Conservation (phyloP, 192 early-diverging fungal species). For the Dissophora ornata region DNA sequence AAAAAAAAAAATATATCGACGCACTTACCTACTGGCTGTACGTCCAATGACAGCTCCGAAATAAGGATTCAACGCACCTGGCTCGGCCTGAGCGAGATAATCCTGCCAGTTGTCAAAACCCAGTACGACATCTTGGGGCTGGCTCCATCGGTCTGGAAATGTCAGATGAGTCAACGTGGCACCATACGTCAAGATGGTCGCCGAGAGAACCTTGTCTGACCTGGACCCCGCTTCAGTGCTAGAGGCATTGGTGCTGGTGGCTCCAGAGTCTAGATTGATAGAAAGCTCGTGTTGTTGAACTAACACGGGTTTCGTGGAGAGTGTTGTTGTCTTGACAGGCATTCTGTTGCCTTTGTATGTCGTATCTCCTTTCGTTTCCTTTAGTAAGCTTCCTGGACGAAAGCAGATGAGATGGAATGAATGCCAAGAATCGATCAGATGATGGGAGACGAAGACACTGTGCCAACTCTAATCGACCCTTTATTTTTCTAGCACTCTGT, state of each 20-base stretch:
- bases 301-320: constrained; percentile 19
- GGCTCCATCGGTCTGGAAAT: constrained; percentile 63
- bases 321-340: constrained; percentile 32
- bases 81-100: constrained; percentile 43
- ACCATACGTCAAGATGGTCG: constrained; percentile 72
- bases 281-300: constrained; percentile 32
- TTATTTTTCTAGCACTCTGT: too few relatives aligned
- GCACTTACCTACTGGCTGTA: constrained; percentile 74
- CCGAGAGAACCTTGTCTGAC: constrained; percentile 4
- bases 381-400: too few relatives aligned
- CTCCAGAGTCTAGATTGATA: background rate
- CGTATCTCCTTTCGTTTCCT: too few relatives aligned
- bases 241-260: background rate
- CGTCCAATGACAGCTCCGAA: constrained; percentile 84
- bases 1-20: too few relatives aligned
- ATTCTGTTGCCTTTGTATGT: constrained; percentile 12
- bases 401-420: background rate
- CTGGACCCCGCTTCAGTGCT: background rate
- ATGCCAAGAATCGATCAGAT: too few relatives aligned
- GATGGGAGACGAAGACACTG: too few relatives aligned
- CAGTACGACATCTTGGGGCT: constrained; percentile 73
- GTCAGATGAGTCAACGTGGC: constrained; percentile 73
- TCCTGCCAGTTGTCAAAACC: constrained; percentile 76
- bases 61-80: constrained; percentile 68
- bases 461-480: too few relatives aligned